Conservation (phyloP, 805 yeast species). For the Kazachstania viticola region DNA sequence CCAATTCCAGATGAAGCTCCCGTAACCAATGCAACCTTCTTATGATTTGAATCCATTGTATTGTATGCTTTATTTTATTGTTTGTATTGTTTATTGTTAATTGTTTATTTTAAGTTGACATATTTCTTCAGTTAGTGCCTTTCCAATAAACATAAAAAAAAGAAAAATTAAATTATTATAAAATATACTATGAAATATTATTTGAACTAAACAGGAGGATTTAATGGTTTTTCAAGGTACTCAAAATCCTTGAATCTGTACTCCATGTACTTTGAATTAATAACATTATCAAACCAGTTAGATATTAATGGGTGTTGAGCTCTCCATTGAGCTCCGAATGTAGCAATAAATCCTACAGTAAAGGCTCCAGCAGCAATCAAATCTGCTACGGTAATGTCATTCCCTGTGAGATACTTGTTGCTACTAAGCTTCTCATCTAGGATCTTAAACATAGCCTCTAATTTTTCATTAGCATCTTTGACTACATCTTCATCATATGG, state of each 20-base stretch:
- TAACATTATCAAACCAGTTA: constrained; percentile 2
- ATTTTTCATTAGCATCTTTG: constrained; percentile 31
- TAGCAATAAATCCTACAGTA: constrained; percentile 27
- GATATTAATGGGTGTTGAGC: constrained; percentile 43
- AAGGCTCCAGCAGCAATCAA: constrained; percentile 6
- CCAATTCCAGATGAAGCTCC: constrained; percentile 56
- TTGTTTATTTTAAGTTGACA: too few relatives aligned
- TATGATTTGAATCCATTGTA: not conserved
- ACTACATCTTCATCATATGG: constrained; percentile 67
- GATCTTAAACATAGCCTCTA: too few relatives aligned
- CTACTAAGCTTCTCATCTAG: too few relatives aligned
- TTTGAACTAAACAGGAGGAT: too few relatives aligned
- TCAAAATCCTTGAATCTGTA: not conserved
- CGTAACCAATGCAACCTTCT: constrained; percentile 41
- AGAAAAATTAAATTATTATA: too few relatives aligned
- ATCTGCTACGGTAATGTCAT: constrained; percentile 30
- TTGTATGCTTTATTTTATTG: too few relatives aligned
- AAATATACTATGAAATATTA: too few relatives aligned
- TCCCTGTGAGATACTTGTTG: constrained; percentile 44
- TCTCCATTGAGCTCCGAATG: constrained; percentile 56
- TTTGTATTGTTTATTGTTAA: too few relatives aligned
- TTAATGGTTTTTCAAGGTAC: not conserved
- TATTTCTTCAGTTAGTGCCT: too few relatives aligned
- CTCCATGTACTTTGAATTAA: constrained; percentile 1
- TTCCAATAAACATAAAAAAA: too few relatives aligned